Conservation (phyloP, 2,329 filamentous ascomycete genomes). For the Pseudogymnoascus sp. region DNA sequence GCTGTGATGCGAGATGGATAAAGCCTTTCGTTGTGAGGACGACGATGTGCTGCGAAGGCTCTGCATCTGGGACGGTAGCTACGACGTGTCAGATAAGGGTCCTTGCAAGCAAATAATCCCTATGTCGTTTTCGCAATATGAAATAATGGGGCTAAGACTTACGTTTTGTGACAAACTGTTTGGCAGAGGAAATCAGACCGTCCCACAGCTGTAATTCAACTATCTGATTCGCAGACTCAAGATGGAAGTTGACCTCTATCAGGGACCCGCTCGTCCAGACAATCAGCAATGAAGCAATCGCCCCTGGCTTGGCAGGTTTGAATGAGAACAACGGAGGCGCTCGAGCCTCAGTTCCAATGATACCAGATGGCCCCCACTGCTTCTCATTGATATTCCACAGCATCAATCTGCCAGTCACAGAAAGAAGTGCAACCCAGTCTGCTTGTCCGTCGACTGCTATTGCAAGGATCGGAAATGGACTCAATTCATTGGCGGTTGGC, state of each 20-base stretch:
- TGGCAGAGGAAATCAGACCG: conserved; percentile 39
- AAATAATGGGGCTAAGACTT: conserved; percentile 17
- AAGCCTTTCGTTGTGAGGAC: conserved; percentile 44
- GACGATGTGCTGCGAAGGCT: conserved; percentile 33
- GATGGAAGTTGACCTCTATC: conserved; percentile 40
- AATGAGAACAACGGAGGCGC: conserved; percentile 60
- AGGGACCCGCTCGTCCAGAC: conserved; percentile 58
- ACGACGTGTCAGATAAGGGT: conserved; percentile 23
- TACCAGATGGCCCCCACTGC: conserved; percentile 47
- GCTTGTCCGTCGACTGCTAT: conserved; percentile 58
- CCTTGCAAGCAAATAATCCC: conserved; percentile 29
- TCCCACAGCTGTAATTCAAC: conserved; percentile 43
- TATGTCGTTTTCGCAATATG: conserved; percentile 23
- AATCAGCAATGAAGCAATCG: conserved; percentile 46
- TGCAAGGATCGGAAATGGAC: conserved; percentile 51
- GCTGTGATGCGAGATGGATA: conserved; percentile 40
- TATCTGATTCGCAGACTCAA: conserved; percentile 26
- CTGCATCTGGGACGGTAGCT: conserved; percentile 19
- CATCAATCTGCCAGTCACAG: conserved; percentile 47
- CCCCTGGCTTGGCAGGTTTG: conserved; percentile 32
- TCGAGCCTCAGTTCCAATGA: conserved; percentile 50
- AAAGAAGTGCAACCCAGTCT: conserved; percentile 59
- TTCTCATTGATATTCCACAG: conserved; percentile 56
- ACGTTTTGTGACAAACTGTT: conserved; percentile 36
- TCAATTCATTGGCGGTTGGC: conserved; percentile 29